Evolutionary conservation across 345 rosid genomes (phyloP), one percentile per base, ranked within the genome.

Genomic region (Sisymbrium altissimum): DNA sequence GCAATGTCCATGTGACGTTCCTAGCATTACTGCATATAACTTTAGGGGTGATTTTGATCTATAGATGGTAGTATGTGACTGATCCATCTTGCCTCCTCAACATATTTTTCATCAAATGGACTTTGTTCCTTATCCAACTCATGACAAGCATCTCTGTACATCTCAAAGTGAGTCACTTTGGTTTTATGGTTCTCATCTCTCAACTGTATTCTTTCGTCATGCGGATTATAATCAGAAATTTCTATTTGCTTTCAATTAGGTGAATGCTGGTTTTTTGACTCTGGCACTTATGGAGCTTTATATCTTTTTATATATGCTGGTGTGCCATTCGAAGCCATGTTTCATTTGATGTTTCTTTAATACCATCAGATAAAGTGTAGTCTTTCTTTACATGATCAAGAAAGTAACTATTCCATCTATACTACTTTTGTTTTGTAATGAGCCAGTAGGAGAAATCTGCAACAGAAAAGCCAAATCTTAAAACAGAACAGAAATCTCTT

Each of bases 61-160:
- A 91, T 84, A 94, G 91, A 33, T 94, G 97, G 98, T n/a, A n/a
- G n/a, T 94, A 94, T 72, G 85, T 91, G 27, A 96, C 98, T n/a
- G 88, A 91, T 39, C 80, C 90, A 11, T 85, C 98, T 46, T 94
- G 98, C 73, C 75, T 94, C 55, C 97, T 94, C 40, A 94, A 89
- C 84, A 89, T 94, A 73, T 89, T 91, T 84, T 91, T 86, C 85
- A 88, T 91, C 70, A 86, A 97, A 0, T 89, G 97, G 96, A 89
- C 98, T 25, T 81, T 94, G 44, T 93, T 94, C 67, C 95, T 91
- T 35, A 88, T 94, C 29, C 98, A 94, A 77, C 86, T 94, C 81
- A 89, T 94, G 95, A 86, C 98, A 36, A 94, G 97, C 27, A 72
- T 84, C 78, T 91, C 97, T 73, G 89, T 86, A 33, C 98, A 91